These are phyloP conservation scores for Gracilaria domingensis DNA, from an alignment of 23 red algal species.

Conservation along the genomic window DNA sequence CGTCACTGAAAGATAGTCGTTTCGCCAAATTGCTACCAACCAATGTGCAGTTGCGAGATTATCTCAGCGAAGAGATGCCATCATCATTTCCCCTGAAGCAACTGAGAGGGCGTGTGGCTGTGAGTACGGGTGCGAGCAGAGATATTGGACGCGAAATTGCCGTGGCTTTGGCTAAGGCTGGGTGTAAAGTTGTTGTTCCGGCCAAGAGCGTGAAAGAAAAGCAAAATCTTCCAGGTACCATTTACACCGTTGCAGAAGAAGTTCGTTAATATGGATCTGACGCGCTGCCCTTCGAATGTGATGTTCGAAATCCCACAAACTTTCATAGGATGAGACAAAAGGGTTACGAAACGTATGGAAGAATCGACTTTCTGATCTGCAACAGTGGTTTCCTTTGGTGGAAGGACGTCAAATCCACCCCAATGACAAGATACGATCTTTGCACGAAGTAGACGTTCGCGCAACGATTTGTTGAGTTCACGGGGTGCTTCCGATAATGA, in stretches of 20 bases:
- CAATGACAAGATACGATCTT: conserved; percentile 93
- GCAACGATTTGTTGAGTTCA: conserved; percentile 87
- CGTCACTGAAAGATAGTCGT: too few relatives aligned
- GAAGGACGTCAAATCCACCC: conserved; percentile 90
- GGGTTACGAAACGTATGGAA: conserved; percentile 63
- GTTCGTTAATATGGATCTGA: conserved; percentile 65
- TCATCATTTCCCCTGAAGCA: background rate
- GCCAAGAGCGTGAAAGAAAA: conserved; percentile 75
- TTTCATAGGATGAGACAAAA: conserved; percentile 70
- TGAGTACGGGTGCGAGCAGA: conserved; percentile 86
- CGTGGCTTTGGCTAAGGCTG: conserved; percentile 69
- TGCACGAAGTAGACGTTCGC: conserved; percentile 89
- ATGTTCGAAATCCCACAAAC: conserved; percentile 89
- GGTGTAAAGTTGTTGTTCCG: conserved; percentile 82
- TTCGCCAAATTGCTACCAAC: too few relatives aligned
- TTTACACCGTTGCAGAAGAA: conserved; percentile 94
- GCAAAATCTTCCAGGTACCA: conserved; percentile 91
- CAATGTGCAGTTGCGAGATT: background rate
- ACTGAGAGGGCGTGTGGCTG: conserved; percentile 69
- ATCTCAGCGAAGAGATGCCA: background rate
- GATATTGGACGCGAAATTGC: conserved; percentile 96
- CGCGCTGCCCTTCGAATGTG: conserved; percentile 76
- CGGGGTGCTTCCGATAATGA: conserved; percentile 89
- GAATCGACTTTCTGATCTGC: conserved; percentile 89
- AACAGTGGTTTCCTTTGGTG: conserved; percentile 99